Evolutionary conservation across 1,284 basidiomycete genomes (phyloP), one percentile per base, ranked within the genome.

Genomic region (Puccinia hordei): DNA sequence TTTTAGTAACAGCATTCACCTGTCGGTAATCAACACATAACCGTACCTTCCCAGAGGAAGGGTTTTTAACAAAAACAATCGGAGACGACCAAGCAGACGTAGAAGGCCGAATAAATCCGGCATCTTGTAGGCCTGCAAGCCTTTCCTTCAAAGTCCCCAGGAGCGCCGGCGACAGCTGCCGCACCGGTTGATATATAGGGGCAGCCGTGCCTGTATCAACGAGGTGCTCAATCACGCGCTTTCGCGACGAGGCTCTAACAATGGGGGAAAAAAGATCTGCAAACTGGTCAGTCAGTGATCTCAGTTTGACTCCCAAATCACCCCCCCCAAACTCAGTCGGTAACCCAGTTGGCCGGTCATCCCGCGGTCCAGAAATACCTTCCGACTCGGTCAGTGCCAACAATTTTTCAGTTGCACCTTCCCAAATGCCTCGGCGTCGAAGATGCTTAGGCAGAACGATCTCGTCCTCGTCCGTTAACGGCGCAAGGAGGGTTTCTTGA

Each of bases 1-100:
- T 69, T 44, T 59, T 59, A 27, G n/a, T 59, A n/a, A 33, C 57
- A 24, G n/a, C 24, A 22, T 59, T 59, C 12, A 59, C 24, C 57
- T 59, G n/a, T 10, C n/a, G 30, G 57, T 59, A 19, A 33, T 59
- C 57, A 24, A 59, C 10, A 27, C n/a, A 59, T 27, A 59, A 68
- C 2, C 33, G 19, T 5, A 68, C 35, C 38, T 68, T 68, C 24
- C 65, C 65, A 3, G 19, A 27, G 33, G 19, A 17, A 35, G 66
- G 41, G 30, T 68, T 68, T 5, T 68, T 68, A 68, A n/a, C n/a
- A n/a, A n/a, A n/a, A 24, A 68, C n/a, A 9, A 68, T 38, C 2
- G 65, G 65, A 15, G 65, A 68, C 2, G 65, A 68, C 65, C 65
- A 68, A 12, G 65, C 27, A 15, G 5, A 68, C 2, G 65, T 68